Base-by-base conservation (phyloP, 139 green algal species). In the Chlamydomonas applanata region DNA sequence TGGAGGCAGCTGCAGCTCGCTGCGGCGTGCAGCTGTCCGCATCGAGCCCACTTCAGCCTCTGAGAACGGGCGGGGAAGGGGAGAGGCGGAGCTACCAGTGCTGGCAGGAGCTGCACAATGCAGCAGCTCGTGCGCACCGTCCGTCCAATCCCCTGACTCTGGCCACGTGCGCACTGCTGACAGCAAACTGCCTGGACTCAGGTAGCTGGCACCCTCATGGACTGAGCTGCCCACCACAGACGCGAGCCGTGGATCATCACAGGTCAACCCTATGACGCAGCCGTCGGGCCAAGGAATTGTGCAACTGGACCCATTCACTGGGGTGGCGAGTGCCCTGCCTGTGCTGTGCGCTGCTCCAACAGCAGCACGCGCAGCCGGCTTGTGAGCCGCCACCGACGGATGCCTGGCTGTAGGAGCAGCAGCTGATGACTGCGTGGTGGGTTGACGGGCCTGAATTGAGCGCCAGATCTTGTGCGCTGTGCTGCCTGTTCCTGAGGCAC, bases 241-340 rank as follows among this genome's bases (percentile, higher is more conserved):
- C 0, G 64, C 67, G 20, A 82, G 49, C 30, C 75, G 78, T 22
- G 80, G 80, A 56, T 85, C 75, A 1, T 44, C 27, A 17, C 66
- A 76, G 32, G 9, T 46, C 52, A 85, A 24, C 4, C 75, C 75
- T 52, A 85, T 11, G 14, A 78, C 75, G 45, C 57, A 77, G 4
- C 76, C 80, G 0, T 30, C 24, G 2, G 76, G 76, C 76, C 76
- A 82, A 3, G 29, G 29, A 61, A 49, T 19, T 7, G 40, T 49
- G 40, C 40, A 49, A 49, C 7, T 11, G 7, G 40, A 11, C 40
- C 7, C 40, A 49, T 19, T 11, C 40, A 11, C 11, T 49, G 40
- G n/a, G n/a, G 40, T 49, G 40, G 40, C 40, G n/a, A n/a, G n/a
- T n/a, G n/a, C n/a, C n/a, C n/a, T n/a, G n/a, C n/a, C n/a, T 19